Conservation (phyloP, 1,284 basidiomycete genomes). For the Malassezia cuniculi region DNA sequence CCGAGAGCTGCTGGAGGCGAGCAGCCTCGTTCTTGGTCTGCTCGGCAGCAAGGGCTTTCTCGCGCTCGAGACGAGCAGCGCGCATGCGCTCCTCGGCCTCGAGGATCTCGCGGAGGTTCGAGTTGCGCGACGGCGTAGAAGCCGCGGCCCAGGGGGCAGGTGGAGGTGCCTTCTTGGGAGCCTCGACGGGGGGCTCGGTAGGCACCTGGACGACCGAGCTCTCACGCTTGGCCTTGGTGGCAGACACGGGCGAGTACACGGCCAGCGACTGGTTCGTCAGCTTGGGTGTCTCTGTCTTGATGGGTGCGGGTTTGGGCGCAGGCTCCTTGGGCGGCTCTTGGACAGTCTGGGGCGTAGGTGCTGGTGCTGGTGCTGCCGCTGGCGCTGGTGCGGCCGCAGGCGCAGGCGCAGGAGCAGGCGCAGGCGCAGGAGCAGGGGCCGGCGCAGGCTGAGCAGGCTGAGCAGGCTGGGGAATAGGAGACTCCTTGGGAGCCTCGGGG, state of each 20-base stretch:
- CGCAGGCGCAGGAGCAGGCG: too few relatives aligned
- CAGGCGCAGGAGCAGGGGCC: too few relatives aligned
- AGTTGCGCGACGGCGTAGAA: conserved; percentile 14
- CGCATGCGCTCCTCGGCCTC: conserved; percentile 73
- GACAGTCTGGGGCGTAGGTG: too few relatives aligned
- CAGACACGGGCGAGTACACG: neutral
- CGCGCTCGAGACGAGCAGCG: conserved; percentile 53
- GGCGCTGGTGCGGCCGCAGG: too few relatives aligned
- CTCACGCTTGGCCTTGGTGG: neutral
- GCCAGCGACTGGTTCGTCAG: conserved; percentile 7
- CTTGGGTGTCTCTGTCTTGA: conserved; percentile 16
- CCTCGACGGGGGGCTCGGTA: conserved; percentile 31
- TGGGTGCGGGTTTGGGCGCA: neutral
- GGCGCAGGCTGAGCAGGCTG: too few relatives aligned
- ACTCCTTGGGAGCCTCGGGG: too few relatives aligned
- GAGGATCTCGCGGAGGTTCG: conserved; percentile 81
- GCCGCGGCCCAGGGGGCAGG: conserved; percentile 35
- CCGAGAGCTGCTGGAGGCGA: conserved; percentile 28
- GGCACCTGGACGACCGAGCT: conserved; percentile 29
- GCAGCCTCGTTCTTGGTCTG: conserved; percentile 31
- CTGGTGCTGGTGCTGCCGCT: too few relatives aligned
- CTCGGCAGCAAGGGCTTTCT: conserved; percentile 47
- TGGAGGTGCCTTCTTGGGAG: conserved; percentile 10
- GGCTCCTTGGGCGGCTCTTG: neutral
- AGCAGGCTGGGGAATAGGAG: too few relatives aligned